Conservation (phyloP, 148 eudicot species). For the Pharnaceum exiguum region DNA sequence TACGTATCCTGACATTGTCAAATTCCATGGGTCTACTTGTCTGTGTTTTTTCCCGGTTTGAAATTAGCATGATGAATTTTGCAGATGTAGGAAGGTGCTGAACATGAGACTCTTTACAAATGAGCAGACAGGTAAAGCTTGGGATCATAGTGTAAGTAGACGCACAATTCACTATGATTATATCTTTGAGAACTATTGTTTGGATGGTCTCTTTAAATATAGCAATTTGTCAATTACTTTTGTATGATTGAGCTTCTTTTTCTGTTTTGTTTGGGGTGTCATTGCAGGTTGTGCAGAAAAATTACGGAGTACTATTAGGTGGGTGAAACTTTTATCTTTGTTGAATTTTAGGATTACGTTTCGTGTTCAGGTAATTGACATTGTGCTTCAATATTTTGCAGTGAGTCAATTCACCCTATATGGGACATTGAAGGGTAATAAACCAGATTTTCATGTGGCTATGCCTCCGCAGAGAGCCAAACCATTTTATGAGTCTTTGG, state of each 20-base stretch:
- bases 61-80: constrained; percentile 1
- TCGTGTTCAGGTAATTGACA: constrained; percentile 1
- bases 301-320: constrained; percentile 80
- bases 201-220: not conserved
- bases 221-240: not conserved
- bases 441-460: constrained; percentile 98
- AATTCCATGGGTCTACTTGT: no score
- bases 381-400: constrained; percentile 31
- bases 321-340: constrained; percentile 3
- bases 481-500: constrained; percentile 76
- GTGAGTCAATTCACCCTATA: constrained; percentile 96
- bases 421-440: constrained; percentile 96
- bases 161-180: not conserved
- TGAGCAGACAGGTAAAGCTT: constrained; percentile 62
- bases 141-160: constrained; percentile 76
- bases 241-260: no score
- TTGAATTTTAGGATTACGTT: not conserved
- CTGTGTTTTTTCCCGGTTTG: not conserved
- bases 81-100: constrained; percentile 84
- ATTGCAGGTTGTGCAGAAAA: constrained; percentile 89
- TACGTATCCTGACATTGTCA: no score
- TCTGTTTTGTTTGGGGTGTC: no score
- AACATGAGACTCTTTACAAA: constrained; percentile 89
- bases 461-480: constrained; percentile 89
- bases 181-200: not conserved